A percentile compares a stretch with the other conserved stretches of the same genome.
phyloP scores from a whole-genome alignment of 1,284 basidiomycete species.

The Lignosus rhinocerotis region DNA sequence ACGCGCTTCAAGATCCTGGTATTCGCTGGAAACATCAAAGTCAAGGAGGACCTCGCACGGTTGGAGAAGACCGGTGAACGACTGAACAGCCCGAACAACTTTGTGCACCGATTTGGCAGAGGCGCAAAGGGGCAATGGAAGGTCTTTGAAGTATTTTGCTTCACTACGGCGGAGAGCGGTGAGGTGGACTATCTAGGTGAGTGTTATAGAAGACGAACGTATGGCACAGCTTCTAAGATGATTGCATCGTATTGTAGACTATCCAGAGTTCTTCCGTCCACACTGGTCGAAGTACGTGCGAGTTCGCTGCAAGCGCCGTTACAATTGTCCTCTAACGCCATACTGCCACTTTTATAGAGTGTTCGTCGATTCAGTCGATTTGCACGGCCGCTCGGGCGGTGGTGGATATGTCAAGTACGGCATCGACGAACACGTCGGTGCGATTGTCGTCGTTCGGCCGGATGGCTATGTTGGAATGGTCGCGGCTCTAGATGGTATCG shows the following conservation, averaged over 20 bases:
- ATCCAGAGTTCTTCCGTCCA: slow-evolving; percentile 51
- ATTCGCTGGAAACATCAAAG: slow-evolving; percentile 46
- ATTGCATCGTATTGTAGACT: slow-evolving; percentile 19
- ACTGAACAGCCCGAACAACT: slow-evolving; percentile 38
- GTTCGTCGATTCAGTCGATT: slow-evolving; percentile 37
- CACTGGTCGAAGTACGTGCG: slow-evolving; percentile 69
- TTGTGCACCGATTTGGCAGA: slow-evolving; percentile 38
- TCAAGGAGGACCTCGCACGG: slow-evolving; percentile 39
- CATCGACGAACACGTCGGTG: slow-evolving; percentile 51
- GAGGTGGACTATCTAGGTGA: slow-evolving; percentile 43
- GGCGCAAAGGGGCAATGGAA: slow-evolving; percentile 5
- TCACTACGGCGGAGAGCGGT: slow-evolving; percentile 49
- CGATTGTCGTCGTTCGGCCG: slow-evolving; percentile 68
- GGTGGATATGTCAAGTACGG: slow-evolving; percentile 52
- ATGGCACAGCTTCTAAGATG: neutral
- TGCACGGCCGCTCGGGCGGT: slow-evolving; percentile 38
- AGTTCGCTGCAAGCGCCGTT: neutral
- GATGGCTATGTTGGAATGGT: slow-evolving; percentile 73
- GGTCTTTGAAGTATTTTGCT: slow-evolving; percentile 57
- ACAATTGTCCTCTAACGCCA: neutral
- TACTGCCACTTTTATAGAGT: slow-evolving; percentile 23
- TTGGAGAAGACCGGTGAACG: slow-evolving; percentile 47
- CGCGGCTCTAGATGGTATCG: slow-evolving; percentile 45
- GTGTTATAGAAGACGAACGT: neutral
- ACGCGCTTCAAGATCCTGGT: slow-evolving; percentile 64